phyloP scores from a whole-genome alignment of 2,329 filamentous ascomycete species.

The Metarhizium rileyi region DNA sequence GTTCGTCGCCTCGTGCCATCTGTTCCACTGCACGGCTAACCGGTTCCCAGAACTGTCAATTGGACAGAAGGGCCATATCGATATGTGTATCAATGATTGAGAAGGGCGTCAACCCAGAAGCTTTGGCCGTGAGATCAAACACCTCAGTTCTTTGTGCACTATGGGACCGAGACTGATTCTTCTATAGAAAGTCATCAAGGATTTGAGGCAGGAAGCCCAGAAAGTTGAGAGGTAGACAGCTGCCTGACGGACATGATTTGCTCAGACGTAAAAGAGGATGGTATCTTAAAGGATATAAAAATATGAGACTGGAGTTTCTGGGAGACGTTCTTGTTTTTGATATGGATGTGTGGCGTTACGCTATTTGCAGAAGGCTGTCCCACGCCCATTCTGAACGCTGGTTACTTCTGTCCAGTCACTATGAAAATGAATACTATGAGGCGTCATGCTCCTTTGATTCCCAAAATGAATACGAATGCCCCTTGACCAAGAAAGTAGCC shows the following conservation, averaged over 20 bases:
- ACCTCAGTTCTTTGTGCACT: not conserved
- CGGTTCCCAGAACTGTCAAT: slow-evolving; percentile 68
- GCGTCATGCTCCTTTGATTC: not conserved
- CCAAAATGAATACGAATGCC: not conserved
- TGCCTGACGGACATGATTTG: not conserved
- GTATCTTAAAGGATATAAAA: not conserved
- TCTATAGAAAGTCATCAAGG: slow-evolving; percentile 47
- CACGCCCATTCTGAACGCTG: not conserved
- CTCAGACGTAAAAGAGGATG: not conserved
- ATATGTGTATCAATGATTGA: slow-evolving; percentile 96
- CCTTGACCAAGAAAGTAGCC: not conserved
- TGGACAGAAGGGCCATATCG: slow-evolving; percentile 82
- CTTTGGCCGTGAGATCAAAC: slow-evolving; percentile 64
- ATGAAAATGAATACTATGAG: not conserved
- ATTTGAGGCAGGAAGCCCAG: slow-evolving; percentile 47
- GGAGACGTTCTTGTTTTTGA: not conserved
- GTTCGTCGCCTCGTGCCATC: slow-evolving; percentile 38
- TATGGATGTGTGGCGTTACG: not conserved
- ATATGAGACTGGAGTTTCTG: not conserved
- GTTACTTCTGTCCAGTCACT: not conserved
- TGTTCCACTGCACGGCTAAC: slow-evolving; percentile 1
- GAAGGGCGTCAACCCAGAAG: slow-evolving; percentile 93
- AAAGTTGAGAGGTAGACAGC: slow-evolving; percentile 29
- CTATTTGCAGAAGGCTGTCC: not conserved
- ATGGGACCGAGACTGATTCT: not conserved